Base-by-base conservation (phyloP, 108 stramenopile genomes). In the Nitzschia sp. region DNA sequence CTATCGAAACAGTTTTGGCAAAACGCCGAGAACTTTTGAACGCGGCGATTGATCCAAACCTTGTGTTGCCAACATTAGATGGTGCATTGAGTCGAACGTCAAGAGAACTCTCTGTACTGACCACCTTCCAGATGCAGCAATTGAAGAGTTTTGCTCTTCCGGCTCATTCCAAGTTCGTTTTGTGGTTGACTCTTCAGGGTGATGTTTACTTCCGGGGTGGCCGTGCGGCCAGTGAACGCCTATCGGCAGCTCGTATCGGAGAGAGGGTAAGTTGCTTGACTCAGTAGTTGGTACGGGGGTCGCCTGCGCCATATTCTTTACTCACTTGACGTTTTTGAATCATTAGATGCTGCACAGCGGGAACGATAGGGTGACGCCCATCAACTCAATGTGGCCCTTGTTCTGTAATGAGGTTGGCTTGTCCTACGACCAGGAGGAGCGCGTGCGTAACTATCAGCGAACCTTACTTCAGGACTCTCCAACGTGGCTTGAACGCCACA, bases 361-460 rank as follows among this genome's bases (percentile, higher is more conserved):
- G 28, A 85, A 70, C 31, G 85, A 86, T 51, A 64, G 75, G 26
- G 88, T 78, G 19, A 64, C 89, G 18, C 88, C 89, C 17, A 35
- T 79, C 15, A 78, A 82, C 32, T 83, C 83, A 17, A 95, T 98
- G 88, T 98, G 97, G 97, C 93, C 95, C 6, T 70, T 96, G 26
- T 56, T 98, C 6, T 97, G 96, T 69, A 79, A 93, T 38, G 97
- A 98, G 82, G 79, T 97, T 59, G 82, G 86, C 26, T 70, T 98
- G 6, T 91, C 89, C 8, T 94, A 94, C 56, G 96, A 96, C 31
- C 96, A 97, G 65, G 96, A 98, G 67, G 97, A 95, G 64, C 81
- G 82, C 56, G 77, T 96, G 8, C 86, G 94, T 28, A 64, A 36
- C 2, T 80, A 78, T 48, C 94, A 97, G 62, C 66, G 87, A 48